phyloP scores from a whole-genome alignment of 805 yeast genomes.

The Yarrowia bubula region DNA sequence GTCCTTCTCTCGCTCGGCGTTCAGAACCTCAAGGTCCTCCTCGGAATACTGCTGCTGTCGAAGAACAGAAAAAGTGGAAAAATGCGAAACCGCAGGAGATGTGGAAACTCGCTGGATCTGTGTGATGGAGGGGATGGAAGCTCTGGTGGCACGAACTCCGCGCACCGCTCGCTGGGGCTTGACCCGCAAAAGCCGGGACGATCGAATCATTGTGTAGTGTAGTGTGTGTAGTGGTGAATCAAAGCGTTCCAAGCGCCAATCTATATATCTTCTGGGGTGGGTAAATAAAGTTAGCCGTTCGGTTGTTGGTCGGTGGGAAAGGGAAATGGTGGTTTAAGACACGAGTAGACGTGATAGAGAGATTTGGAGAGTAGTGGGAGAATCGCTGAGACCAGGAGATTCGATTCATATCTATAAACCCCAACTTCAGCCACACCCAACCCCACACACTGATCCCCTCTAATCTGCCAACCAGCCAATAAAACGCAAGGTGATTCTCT shows the following conservation, averaged over 20 bases:
- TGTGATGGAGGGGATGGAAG: not conserved
- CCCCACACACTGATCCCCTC: not conserved
- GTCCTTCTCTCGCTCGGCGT: constrained; percentile 73
- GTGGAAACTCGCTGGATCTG: not conserved
- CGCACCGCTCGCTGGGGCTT: not conserved
- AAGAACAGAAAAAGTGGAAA: not conserved
- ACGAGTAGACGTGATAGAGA: not conserved
- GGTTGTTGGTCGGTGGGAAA: constrained; percentile 18
- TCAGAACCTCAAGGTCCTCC: constrained; percentile 25
- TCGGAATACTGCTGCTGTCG: constrained; percentile 13
- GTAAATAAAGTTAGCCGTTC: constrained; percentile 4
- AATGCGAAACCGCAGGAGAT: not conserved
- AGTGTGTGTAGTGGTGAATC: not conserved
- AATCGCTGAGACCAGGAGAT: too few relatives aligned
- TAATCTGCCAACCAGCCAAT: not conserved
- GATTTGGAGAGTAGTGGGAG: too few relatives aligned
- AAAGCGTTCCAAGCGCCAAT: not conserved
- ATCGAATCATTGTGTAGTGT: not conserved
- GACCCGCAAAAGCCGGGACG: constrained; percentile 14
- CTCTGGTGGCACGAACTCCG: not conserved
- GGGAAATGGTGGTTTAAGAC: not conserved
- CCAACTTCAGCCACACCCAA: not conserved
- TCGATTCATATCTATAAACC: not conserved
- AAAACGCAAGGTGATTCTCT: constrained; percentile 4
- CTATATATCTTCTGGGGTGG: not conserved